Base-by-base conservation (phyloP, 257 asterid species). In the Linaria vulgaris region DNA sequence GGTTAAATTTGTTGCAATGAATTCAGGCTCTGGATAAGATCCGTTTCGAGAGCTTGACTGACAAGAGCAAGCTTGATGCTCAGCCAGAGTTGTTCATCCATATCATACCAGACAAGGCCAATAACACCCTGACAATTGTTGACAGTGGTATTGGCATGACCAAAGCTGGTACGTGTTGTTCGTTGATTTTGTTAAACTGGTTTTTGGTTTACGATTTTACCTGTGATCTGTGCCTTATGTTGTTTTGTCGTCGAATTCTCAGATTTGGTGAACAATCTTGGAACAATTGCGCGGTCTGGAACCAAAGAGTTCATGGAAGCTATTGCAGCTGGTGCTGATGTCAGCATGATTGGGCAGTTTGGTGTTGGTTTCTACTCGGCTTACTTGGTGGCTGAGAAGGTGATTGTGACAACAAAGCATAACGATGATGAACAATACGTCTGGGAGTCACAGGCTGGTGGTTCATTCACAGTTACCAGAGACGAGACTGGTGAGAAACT, bases 241-340 rank as follows among this genome's bases (percentile, higher is more conserved):
- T n/a, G n/a, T n/a, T n/a, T n/a, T 66, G 2, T 12, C 49, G 19
- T 6, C 11, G 20, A 16, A 6, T 50, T 69, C n/a, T 0, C 69
- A 83, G 86, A 83, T 66, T 68, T 83, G 78, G 89, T 83, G 45
- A 83, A 83, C 74, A 83, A 83, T 21, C 74, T 83, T 6, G 89
- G 89, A 15, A 83, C 89, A 6, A 83, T 80, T 63, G 86, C 86
- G 3, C 75, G 89, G 74, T 83, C 89, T 2, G 89, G 86, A 16
- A 83, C 89, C n/a, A 83, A 83, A 56, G 88, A 82, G 20, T 82
- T 82, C 27, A 82, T 82, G 88, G 88, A 82, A 56, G 88, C 88
- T 14, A 59, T 82, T 51, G 83, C 85, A 12, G 88, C 88, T 37
- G 88, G 88, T 16, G 88, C 88, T 58, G 88, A 82, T 77, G 88